These are phyloP conservation scores for Didymosphaeria variabile DNA, from an alignment of 2,329 filamentous ascomycete species.

Conservation along the genomic window DNA sequence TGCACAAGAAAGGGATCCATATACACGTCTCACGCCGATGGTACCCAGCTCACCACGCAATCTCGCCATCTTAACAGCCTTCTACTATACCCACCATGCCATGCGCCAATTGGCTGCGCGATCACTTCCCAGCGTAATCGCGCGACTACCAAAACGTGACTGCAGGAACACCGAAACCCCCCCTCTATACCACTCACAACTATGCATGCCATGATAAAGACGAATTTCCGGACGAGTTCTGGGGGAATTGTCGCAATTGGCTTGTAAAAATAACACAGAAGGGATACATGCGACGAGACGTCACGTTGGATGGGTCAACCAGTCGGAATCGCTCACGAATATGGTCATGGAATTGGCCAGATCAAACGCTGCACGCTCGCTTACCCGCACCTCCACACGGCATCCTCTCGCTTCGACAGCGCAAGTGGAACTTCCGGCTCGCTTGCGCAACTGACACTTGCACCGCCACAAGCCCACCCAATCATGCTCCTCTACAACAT, in stretches of 20 bases:
- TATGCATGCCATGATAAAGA: neutral
- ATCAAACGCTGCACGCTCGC: conserved; percentile 1
- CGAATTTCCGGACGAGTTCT: neutral
- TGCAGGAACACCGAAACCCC: neutral
- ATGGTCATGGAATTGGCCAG: neutral
- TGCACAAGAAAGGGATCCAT: neutral
- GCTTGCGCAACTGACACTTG: neutral
- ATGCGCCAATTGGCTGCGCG: neutral
- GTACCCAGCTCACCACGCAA: neutral
- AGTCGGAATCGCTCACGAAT: neutral
- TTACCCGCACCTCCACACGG: conserved; percentile 1
- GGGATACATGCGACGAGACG: neutral
- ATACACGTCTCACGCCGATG: neutral
- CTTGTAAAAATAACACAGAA: neutral
- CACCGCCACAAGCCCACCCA: conserved; percentile 4
- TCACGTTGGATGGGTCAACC: neutral
- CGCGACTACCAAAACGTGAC: conserved; percentile 2
- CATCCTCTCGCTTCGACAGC: neutral
- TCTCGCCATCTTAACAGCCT: neutral
- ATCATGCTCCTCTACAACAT: neutral
- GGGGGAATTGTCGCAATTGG: neutral
- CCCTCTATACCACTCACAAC: neutral
- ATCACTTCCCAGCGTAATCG: neutral
- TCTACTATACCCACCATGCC: neutral
- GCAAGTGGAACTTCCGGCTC: neutral